phyloP scores from a whole-genome alignment of 2,329 filamentous ascomycete genomes.

The Neofusicoccum ribis region DNA sequence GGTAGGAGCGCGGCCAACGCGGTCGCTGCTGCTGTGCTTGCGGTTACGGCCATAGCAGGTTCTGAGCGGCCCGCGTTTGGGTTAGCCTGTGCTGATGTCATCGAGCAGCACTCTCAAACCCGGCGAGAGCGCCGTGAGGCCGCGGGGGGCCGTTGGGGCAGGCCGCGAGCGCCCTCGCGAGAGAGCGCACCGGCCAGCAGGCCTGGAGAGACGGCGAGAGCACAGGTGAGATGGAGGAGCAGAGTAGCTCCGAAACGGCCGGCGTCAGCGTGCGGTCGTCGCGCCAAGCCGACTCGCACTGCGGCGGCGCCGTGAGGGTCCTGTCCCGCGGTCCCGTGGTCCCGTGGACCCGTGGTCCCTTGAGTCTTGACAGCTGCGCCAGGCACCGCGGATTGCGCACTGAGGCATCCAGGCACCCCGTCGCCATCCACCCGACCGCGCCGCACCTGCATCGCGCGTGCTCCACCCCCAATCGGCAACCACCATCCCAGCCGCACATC shows the following conservation, averaged over 20 bases:
- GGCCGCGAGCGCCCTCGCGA: background rate
- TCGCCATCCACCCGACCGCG: too few relatives aligned
- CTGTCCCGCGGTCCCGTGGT: too few relatives aligned
- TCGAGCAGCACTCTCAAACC: background rate
- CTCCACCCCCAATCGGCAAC: too few relatives aligned
- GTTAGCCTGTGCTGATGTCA: constrained; percentile 2
- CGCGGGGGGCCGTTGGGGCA: background rate
- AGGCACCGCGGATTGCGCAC: too few relatives aligned
- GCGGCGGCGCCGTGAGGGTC: too few relatives aligned
- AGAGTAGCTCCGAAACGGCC: background rate
- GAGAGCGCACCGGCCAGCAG: background rate
- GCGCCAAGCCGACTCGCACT: background rate
- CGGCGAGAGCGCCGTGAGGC: background rate
- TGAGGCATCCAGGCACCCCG: too few relatives aligned
- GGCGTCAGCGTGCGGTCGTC: background rate
- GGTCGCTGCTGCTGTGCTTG: background rate
- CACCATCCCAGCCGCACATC: too few relatives aligned
- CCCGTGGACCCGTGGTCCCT: too few relatives aligned
- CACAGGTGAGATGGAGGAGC: background rate
- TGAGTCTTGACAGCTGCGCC: too few relatives aligned
- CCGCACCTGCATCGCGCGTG: too few relatives aligned
- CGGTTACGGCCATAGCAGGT: background rate
- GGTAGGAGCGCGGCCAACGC: background rate
- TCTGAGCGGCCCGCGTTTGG: background rate
- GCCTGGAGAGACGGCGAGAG: background rate